These are phyloP conservation scores for Pichia sp. DNA, from an alignment of 1,139 yeast species.

Conservation along the genomic window DNA sequence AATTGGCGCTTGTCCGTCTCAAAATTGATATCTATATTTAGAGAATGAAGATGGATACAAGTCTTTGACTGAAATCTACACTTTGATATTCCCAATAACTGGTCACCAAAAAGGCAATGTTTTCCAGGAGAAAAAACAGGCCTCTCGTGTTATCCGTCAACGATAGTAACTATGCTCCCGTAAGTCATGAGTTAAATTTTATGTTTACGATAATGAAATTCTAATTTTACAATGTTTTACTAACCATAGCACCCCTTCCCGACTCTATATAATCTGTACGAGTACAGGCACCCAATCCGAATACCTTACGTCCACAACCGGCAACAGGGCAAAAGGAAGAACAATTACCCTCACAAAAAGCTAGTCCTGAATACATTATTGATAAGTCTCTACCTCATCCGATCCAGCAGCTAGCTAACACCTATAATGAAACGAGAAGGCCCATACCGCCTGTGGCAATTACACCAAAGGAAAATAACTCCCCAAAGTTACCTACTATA, in stretches of 20 bases:
- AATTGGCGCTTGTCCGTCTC: too few species aligned
- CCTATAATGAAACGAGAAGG: constrained; percentile 1
- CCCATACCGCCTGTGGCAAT: constrained; percentile 11
- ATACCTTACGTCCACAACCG: constrained; percentile 27
- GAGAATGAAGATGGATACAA: background rate
- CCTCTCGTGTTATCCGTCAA: constrained; percentile 24
- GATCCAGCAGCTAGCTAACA: constrained; percentile 6
- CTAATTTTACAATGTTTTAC: too few species aligned
- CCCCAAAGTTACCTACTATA: constrained; percentile 22
- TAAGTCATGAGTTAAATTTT: constrained; percentile 16
- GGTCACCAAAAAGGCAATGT: constrained; percentile 14
- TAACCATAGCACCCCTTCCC: too few species aligned
- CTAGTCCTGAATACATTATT: too few species aligned
- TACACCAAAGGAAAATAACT: constrained; percentile 2
- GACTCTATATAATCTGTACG: background rate
- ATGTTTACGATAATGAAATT: background rate
- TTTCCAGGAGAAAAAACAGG: constrained; percentile 26
- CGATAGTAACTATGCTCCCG: constrained; percentile 31
- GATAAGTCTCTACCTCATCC: constrained; percentile 1
- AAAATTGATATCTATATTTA: too few species aligned
- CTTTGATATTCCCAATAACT: too few species aligned
- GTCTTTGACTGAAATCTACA: background rate
- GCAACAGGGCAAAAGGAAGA: constrained; percentile 24
- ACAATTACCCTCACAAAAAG: background rate
- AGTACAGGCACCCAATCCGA: constrained; percentile 27